Conservation (phyloP, 768 basidiomycete species). For the Termitomyces sp. region DNA sequence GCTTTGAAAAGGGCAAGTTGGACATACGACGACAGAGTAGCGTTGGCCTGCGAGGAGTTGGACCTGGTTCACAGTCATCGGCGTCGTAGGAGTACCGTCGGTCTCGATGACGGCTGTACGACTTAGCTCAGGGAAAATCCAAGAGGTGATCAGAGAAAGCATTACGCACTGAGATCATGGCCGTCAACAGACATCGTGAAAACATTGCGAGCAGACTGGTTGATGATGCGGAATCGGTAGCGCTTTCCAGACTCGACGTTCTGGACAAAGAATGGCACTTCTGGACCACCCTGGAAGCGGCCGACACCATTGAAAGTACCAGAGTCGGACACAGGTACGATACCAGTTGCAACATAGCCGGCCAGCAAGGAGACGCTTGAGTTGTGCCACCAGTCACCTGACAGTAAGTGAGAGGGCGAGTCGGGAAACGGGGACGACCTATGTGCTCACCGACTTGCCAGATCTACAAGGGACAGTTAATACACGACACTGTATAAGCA, state of each 20-base stretch:
- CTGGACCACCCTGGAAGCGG: conserved; percentile 38
- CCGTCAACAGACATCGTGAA: conserved; percentile 38
- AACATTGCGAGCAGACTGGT: conserved; percentile 42
- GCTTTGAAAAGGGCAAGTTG: conserved; percentile 9
- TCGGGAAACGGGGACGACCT: neutral
- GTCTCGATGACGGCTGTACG: conserved; percentile 28
- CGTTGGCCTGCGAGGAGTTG: conserved; percentile 41
- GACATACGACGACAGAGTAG: conserved; percentile 31
- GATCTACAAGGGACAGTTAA: conserved; percentile 9
- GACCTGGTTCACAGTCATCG: conserved; percentile 29
- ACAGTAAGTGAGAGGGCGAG: neutral
- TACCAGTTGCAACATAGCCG: conserved; percentile 19
- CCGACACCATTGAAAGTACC: conserved; percentile 46
- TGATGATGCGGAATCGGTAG: conserved; percentile 54
- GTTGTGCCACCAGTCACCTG: conserved; percentile 42
- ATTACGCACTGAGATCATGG: conserved; percentile 20
- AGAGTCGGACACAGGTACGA: conserved; percentile 31
- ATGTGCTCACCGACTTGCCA: conserved; percentile 17
- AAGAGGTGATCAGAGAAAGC: neutral
- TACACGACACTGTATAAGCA: neutral
- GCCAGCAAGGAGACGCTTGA: conserved; percentile 26
- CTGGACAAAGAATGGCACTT: conserved; percentile 32
- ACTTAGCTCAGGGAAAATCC: neutral
- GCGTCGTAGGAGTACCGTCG: conserved; percentile 27
- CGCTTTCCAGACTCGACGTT: conserved; percentile 27